Evolutionary conservation across 1,139 yeast genomes (phyloP), one percentile per base, ranked within the genome.

Genomic region (Petasospora rhodanensis): DNA sequence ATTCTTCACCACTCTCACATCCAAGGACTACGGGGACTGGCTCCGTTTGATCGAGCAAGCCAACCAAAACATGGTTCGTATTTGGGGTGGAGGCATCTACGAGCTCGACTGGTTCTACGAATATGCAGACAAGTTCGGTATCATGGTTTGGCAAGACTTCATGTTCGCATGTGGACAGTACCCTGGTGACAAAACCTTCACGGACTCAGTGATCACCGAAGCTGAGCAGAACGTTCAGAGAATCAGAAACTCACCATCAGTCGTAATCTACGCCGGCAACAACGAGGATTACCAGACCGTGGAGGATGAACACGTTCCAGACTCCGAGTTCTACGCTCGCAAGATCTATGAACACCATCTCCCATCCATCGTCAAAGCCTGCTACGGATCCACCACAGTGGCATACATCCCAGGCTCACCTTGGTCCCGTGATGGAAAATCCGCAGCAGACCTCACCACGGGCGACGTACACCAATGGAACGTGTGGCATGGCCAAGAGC

Each of bases 91-190:
- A 9, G 47, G 47, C 10, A 20, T 43, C 26, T 43, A 43, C 25
- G 47, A 43, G 18, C 12, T 29, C 13, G 44, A 41, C n/a, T 17
- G 29, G 12, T 37, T 43, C 16, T 41, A 41, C 25, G 28, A 35
- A 8, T 27, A 28, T 6, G 34, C 43, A 26, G 45, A 43, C 20
- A 26, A 26, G 25, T 22, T 32, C 4, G 47, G 47, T 9, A 46
- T 59, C 3, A 49, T 70, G 34, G 57, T 68, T 7, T 43, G 46
- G 46, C 47, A 43, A 23, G 47, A 42, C 12, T 43, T 43, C 36
- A 25, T 38, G 41, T 43, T 42, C 28, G 47, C 45, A 1, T 43
- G 47, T 33, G 45, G 46, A 10, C 47, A 43, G 23, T 42, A 42
- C 14, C 46, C 45, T 4, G 42, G 40, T 14, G 46, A 38, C 18